A percentile compares a stretch with the other conserved stretches of the same genome.
phyloP scores from a whole-genome alignment of 176 grass and related monocot species.

The Cymbopogon citratus region DNA sequence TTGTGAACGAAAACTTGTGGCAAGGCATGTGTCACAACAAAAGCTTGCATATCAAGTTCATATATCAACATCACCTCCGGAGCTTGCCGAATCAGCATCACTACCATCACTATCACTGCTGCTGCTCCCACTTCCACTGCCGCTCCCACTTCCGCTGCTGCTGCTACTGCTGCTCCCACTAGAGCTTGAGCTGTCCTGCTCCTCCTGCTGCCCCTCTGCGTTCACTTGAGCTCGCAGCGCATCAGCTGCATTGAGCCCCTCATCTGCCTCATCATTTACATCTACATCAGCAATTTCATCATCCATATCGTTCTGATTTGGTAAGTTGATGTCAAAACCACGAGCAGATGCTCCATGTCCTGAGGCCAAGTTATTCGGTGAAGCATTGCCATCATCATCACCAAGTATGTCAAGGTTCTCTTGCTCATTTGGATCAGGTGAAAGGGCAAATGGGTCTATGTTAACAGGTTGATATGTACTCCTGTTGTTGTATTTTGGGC shows the following conservation, averaged over 20 bases:
- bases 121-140: slow-evolving; percentile 55
- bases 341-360: slow-evolving; percentile 18
- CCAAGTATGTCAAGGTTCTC: slow-evolving; percentile 86
- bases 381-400: slow-evolving; percentile 54
- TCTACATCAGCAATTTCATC: slow-evolving; percentile 91
- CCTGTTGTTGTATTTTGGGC: slow-evolving; percentile 27
- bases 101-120: slow-evolving; percentile 60
- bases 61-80: slow-evolving; percentile 53
- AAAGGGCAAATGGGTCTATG: slow-evolving; percentile 46
- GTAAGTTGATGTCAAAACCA: slow-evolving; percentile 65
- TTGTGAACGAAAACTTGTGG: slow-evolving; percentile 9
- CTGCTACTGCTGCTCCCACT: slow-evolving; percentile 47
- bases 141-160: slow-evolving; percentile 46
- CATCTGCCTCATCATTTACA: slow-evolving; percentile 64
- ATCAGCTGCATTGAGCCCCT: slow-evolving; percentile 65
- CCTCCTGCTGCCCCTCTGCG: slow-evolving; percentile 39
- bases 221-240: slow-evolving; percentile 62
- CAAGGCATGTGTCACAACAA: slow-evolving; percentile 3
- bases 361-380: slow-evolving; percentile 31
- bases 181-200: slow-evolving; percentile 53
- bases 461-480: slow-evolving; percentile 32
- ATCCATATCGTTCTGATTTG: slow-evolving; percentile 57
- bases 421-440: slow-evolving; percentile 50
- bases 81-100: slow-evolving; percentile 60
- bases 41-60: slow-evolving; percentile 22